Base-by-base conservation (phyloP, 2,329 filamentous ascomycete genomes). In the Paecilomyces sp. region DNA sequence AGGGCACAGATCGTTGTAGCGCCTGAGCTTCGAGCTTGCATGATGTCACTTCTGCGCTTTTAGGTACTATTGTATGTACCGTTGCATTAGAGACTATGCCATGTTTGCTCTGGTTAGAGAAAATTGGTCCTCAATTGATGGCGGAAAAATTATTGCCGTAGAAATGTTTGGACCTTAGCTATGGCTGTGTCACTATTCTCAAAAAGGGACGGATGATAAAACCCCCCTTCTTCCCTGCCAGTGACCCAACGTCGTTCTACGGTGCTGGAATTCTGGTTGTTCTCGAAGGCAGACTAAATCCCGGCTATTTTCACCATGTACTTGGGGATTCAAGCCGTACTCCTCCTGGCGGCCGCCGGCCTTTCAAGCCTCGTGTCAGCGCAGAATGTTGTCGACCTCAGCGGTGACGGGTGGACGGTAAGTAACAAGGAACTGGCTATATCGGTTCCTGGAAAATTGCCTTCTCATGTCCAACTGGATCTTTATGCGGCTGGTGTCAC, bases 401-500 rank as follows among this genome's bases (percentile, higher is more conserved):
- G 74, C 34, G 70, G 72, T 11, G 69, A 77, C 52, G 61, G 67
- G 22, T 82, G 80, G 80, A 79, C 73, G 1, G 66, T 82, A 8
- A 74, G 73, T 6, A 82, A 79, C 63, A 67, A 72, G 15, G 70
- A 71, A 4, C 67, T 78, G 53, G 82, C 84, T 60, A 78, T 82
- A 30, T 82, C 79, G 0, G 80, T 86, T 1, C 80, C 83, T 0
- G 85, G 78, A 1, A 74, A 74, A 24, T 75, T 85, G 3, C 84
- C 85, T 1, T 85, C 83, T 0, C 82, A 86, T 56, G 83, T 78
- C 0, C 84, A 87, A 69, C 69, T 88, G 13, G 84, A 88, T 66
- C 74, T 88, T 1, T 78, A 77, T 51, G 77, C 78, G 25, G 80
- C 79, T 24, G 72, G 80, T 6, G 76, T 84, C 3, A 85, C 86